Conservation (phyloP, 257 asterid species). For the Penstemon barbatus region DNA sequence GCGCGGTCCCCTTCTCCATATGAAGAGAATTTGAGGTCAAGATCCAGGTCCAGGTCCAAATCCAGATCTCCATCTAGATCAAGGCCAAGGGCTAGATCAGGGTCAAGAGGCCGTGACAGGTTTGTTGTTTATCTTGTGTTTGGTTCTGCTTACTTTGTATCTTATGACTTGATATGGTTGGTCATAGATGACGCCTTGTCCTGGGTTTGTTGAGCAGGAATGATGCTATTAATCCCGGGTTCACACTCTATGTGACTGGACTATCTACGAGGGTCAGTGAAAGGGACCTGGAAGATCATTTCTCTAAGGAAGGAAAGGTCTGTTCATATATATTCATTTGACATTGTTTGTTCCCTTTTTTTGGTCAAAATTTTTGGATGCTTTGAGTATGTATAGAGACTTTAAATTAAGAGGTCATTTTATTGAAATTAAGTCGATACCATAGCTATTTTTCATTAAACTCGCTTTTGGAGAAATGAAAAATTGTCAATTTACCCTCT, state of each 20-base stretch:
- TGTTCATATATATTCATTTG: neutral
- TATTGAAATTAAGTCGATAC: neutral
- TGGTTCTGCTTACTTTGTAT: neutral
- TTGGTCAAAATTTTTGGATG: neutral
- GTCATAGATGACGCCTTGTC: conserved; percentile 2
- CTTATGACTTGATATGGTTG: conserved; percentile 7
- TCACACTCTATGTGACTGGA: conserved; percentile 93
- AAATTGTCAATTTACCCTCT: neutral
- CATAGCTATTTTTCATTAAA: neutral
- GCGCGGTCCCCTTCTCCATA: conserved; percentile 79
- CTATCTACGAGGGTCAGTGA: conserved; percentile 91
- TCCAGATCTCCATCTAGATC: conserved; percentile 40
- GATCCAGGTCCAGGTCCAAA: conserved; percentile 59
- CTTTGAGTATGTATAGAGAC: neutral
- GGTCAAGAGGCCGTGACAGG: conserved; percentile 80
- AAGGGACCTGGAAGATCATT: conserved; percentile 96
- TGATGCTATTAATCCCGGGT: conserved; percentile 66
- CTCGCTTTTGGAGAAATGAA: neutral
- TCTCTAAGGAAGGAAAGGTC: conserved; percentile 96
- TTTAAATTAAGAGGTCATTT: neutral
- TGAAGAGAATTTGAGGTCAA: conserved; percentile 59
- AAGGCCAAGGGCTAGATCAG: conserved; percentile 48
- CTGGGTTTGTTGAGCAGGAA: neutral
- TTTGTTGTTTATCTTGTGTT: conserved; percentile 23
- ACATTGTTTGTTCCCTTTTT: neutral